Evolutionary conservation across 148 eudicot genomes (phyloP), one percentile per base, ranked within the genome.

Genomic region (Oxyria digyna): DNA sequence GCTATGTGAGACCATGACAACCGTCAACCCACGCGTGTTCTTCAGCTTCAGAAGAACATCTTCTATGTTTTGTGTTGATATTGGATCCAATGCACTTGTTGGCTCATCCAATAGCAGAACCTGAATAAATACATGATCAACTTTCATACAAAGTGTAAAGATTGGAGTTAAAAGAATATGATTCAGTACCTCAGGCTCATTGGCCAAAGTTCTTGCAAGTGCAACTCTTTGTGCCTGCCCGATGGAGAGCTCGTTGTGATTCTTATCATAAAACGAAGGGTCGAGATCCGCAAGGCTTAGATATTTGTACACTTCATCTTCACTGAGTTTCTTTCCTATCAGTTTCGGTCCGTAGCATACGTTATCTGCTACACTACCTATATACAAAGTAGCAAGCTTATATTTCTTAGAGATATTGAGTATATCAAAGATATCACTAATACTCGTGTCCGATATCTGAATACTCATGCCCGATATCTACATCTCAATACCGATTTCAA

Each of bases 51-150:
- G 5, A 40, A 66, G 69, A 0, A 66, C 69, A 9, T 18, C 24
- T 38, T 66, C 69, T 18, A 66, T 66, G 29, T 66, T 66, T 12
- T 66, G 69, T 18, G 69, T 66, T 10, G 69, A 66, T 37, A 66
- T 66, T 0, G 69, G 69, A 41, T 66, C 69, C 45, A 66, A 18
- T 18, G 69, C 69, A 20, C 69, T 66, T 18, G 69, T 66, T 18
- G 69, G 69, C 46, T 66, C 69, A n/a, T 66, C 69, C 69, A 66
- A 66, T 13, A 66, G 29, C 69, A 66, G 20, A 20, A 66, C 69
- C 69, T 66, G 43, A 33, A n/a, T 15, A 32, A 64, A 64, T 27
- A 3, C 38, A 35, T 35, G 38, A 35, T 35, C 1, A 18, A 5
- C 20, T 4, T 49, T 49, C 55, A 49, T 18, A 15, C 24, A 21